A percentile compares a stretch with the other conserved stretches of the same genome.
Evolutionary conservation across 345 rosid genomes (phyloP).

Genomic region (Dipteronia sinensis): DNA sequence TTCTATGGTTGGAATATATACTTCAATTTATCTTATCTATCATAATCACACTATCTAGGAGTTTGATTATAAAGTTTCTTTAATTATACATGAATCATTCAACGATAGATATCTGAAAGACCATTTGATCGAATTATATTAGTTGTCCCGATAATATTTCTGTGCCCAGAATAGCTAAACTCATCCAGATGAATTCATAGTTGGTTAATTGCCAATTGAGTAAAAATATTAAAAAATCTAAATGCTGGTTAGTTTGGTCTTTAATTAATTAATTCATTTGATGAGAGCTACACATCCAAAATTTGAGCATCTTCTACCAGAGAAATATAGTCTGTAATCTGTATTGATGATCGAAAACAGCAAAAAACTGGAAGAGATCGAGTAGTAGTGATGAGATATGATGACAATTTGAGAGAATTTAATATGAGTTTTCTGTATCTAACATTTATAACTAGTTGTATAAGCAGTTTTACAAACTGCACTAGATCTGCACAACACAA

Average conservation of each 20-base stretch:
- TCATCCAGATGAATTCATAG: too few species aligned
- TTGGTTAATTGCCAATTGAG: too few species aligned
- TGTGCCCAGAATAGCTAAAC: too few species aligned
- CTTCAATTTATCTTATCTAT: background rate
- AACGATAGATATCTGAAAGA: background rate
- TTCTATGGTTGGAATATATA: background rate
- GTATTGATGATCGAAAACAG: background rate
- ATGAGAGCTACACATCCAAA: background rate
- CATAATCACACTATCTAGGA: background rate
- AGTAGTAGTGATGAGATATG: background rate
- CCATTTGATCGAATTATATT: background rate
- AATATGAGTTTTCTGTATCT: background rate
- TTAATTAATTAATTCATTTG: background rate
- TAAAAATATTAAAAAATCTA: background rate
- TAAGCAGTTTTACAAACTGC: constrained; percentile 7
- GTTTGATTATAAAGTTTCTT: too few species aligned
- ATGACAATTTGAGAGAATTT: background rate
- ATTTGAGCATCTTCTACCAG: background rate
- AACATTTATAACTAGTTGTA: background rate
- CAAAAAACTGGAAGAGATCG: background rate
- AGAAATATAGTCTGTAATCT: background rate
- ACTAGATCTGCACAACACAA: background rate
- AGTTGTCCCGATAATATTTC: too few species aligned
- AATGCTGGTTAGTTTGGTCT: background rate
- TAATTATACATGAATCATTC: background rate